phyloP scores from a whole-genome alignment of 345 rosid genomes.

The Sisymbrium irio region DNA sequence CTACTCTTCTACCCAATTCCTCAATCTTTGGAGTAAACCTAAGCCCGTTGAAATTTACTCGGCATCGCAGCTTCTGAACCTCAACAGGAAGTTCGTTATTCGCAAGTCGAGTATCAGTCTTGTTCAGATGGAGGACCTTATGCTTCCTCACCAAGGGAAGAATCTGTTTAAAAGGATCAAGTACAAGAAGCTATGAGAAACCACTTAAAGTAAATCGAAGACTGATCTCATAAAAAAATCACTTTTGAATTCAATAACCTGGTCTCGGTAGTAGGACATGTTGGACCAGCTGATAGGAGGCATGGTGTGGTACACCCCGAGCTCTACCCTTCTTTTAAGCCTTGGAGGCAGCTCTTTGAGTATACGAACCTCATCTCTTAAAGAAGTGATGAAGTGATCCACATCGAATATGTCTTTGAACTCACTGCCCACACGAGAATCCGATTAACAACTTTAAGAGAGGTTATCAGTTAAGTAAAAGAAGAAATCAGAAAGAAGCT shows the following conservation, averaged over 20 bases:
- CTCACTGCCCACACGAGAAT: conserved; percentile 48
- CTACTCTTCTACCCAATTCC: conserved; percentile 80
- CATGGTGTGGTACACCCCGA: conserved; percentile 61
- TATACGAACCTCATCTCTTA: conserved; percentile 84
- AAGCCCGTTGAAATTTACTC: conserved; percentile 83
- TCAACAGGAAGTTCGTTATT: conserved; percentile 72
- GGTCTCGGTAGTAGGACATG: conserved; percentile 70
- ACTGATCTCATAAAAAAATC: neutral
- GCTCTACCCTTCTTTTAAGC: conserved; percentile 60
- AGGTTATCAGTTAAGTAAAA: neutral
- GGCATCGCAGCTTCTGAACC: conserved; percentile 89
- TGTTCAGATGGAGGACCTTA: conserved; percentile 83
- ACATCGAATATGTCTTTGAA: conserved; percentile 86
- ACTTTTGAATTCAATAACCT: conserved; percentile 37
- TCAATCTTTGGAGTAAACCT: conserved; percentile 92
- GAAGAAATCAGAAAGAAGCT: neutral
- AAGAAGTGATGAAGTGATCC: conserved; percentile 72
- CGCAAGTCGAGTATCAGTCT: conserved; percentile 91
- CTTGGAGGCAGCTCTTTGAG: conserved; percentile 80
- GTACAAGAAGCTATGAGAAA: conserved; percentile 15
- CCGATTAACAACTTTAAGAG: conserved; percentile 10
- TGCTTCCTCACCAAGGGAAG: conserved; percentile 83
- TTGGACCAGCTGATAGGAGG: conserved; percentile 90
- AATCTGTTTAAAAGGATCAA: conserved; percentile 50
- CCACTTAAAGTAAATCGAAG: neutral